Base-by-base conservation (phyloP, 1,284 basidiomycete species). In the Rhodotorula sp. region DNA sequence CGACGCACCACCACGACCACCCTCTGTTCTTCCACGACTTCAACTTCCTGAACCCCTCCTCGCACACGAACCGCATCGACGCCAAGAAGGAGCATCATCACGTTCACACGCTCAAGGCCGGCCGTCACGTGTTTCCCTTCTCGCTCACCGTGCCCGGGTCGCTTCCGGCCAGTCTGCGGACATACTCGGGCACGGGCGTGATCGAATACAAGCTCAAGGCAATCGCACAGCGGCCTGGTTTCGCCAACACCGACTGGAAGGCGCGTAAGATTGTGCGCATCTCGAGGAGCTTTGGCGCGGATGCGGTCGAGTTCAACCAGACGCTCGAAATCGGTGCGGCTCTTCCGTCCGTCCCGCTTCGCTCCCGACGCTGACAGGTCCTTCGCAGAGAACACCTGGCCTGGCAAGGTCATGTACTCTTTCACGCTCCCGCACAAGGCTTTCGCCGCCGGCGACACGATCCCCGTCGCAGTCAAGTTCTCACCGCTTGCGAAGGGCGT, bases 221-320 rank as follows among this genome's bases (percentile, higher is more conserved):
- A 0, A 85, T 88, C 53, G 91, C 89, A 45, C 84, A 88, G 16
- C 88, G 93, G 7, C 86, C 91, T 0, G 78, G 79, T 16, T 87
- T 93, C 76, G 85, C 86, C 62, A 84, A 65, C n/a, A 61, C 87
- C 70, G 93, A 93, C 79, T 86, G 92, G 67, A 86, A 89, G 65
- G 84, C 87, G 3, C 82, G 85, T 61, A 82, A 84, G 59, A 86
- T 88, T 17, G 86, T 97, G 68, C 83, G 85, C 71, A 84, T 97
- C 73, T 78, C 90, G 61, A 88, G 93, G 68, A 88, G 89, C 4
- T 90, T 93, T 78, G 85, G 88, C 9, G 81, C 87, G 4, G 92
- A 95, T 75, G 90, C 93, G 1, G 87, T 96, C 77, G 94, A 97
- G 82, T 97, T 92, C 84, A 93, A 92, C 79, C 93, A 97, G 81